A percentile compares a stretch with the other conserved stretches of the same genome.
These are phyloP conservation scores for Penicillium turbatum DNA, from an alignment of 495 filamentous ascomycete species.

Conservation along the genomic window DNA sequence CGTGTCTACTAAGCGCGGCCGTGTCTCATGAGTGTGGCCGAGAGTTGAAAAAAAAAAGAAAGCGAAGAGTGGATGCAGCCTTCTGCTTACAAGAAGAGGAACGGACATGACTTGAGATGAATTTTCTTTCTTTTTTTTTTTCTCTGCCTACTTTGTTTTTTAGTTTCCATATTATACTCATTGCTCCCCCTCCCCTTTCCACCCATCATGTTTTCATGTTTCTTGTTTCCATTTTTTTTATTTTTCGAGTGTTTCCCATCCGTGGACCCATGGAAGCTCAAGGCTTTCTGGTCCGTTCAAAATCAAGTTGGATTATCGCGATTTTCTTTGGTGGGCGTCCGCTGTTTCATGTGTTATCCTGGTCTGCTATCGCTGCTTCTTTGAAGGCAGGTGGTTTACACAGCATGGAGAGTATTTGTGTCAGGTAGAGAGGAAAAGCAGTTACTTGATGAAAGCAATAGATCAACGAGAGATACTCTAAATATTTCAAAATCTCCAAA, in stretches of 20 bases:
- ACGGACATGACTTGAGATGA: constrained; percentile 34
- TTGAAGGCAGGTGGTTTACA: constrained; percentile 14
- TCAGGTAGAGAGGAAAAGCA: constrained; percentile 26
- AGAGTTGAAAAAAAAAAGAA: constrained; percentile 21
- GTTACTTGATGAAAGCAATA: constrained; percentile 34
- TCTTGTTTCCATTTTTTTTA: constrained; percentile 18
- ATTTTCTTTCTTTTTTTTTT: constrained; percentile 23
- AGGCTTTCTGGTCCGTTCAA: constrained; percentile 17
- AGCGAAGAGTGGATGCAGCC: constrained; percentile 22
- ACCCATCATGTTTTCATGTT: constrained; percentile 18
- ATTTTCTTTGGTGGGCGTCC: constrained; percentile 26
- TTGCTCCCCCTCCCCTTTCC: constrained; percentile 13
- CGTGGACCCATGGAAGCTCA: constrained; percentile 16
- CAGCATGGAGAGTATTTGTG: constrained; percentile 16
- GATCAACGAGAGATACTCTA: constrained; percentile 21
- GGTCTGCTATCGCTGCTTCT: constrained; percentile 21
- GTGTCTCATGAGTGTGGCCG: constrained; percentile 13
- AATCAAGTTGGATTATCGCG: constrained; percentile 37
- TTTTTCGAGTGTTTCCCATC: constrained; percentile 20
- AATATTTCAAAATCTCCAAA: neutral
- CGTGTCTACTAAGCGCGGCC: constrained; percentile 71
- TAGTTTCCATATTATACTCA: constrained; percentile 18
- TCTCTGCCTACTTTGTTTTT: constrained; percentile 23
- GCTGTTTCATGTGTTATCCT: constrained; percentile 24
- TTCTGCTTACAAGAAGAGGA: constrained; percentile 28